Evolutionary conservation across 176 grass and related monocot species (phyloP), one percentile per base, ranked within the genome.

Genomic region (Thinopyrum elongatum): DNA sequence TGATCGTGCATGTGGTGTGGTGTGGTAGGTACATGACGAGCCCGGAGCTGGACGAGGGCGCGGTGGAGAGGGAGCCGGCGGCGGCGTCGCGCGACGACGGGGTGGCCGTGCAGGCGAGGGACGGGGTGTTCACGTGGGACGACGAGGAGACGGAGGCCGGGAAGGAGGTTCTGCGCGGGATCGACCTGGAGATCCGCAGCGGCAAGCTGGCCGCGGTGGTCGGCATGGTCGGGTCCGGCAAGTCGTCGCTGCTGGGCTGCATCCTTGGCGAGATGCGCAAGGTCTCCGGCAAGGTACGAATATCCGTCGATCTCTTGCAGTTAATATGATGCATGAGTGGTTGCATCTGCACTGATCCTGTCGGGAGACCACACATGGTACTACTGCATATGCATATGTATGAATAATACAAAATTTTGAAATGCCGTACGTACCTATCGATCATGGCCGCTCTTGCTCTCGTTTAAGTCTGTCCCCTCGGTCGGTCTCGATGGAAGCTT

Each of bases 211-310:
- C 97, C 5, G 94, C 97, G 0, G 92, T 99, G 2, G 94, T 99
- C 2, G 97, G 97, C 10, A 94, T 90, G 76, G 94, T 99, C 41
- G 94, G 94, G 5, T 96, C 94, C 26, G 97, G 97, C 77, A 99
- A 99, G 85, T 96, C 94, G 26, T 99, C 97, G 31, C 83, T 99
- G 26, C 94, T 99, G 8, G 86, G 88, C 0, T 96, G 94, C 82
- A 80, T 99, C 83, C 86, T 96, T 21, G 97, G 97, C 22, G 97
- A 99, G 86, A 99, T 93, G 97, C 90, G 81, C 42, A 96, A 96
- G 82, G 64, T 93, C 70, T 87, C 97, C 39, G 97, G 97, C 66
- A 83, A 94, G 94, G 97, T 98, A 86, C 51, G 81, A 55, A 41
- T 41, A 41, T 11, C 10, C 47, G 12, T 53, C 49, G 6, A 19